These are phyloP conservation scores for Anaeramoeba ignava DNA, from an alignment of 78 protist species.

Conservation along the genomic window DNA sequence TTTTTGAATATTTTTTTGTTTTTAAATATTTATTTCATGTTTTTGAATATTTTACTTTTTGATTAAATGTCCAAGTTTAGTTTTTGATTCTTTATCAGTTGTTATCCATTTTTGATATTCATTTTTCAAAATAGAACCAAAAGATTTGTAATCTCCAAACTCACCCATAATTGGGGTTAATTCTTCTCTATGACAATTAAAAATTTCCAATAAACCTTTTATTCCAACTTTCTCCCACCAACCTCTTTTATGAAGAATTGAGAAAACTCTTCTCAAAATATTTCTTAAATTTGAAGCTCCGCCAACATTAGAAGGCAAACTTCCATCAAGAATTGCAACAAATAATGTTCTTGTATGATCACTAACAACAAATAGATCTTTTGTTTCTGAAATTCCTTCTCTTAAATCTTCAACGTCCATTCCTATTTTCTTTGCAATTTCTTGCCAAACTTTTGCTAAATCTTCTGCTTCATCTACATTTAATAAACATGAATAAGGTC, in stretches of 20 bases:
- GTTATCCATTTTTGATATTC: conserved; percentile 5
- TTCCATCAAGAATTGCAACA: conserved; percentile 24
- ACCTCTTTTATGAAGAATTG: neutral
- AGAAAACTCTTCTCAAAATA: conserved; percentile 20
- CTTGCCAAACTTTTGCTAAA: conserved; percentile 4
- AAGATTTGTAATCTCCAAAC: neutral
- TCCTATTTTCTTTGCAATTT: neutral
- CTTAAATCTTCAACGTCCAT: neutral
- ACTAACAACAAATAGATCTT: conserved; percentile 13
- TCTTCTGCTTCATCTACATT: conserved; percentile 31
- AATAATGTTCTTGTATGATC: conserved; percentile 29
- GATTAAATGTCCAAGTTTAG: no score
- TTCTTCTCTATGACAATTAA: neutral
- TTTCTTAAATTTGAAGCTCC: conserved; percentile 23
- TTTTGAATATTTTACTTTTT: no score
- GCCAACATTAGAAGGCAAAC: conserved; percentile 23
- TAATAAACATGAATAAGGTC: conserved; percentile 14
- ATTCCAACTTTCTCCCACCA: conserved; percentile 26
- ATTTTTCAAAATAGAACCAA: neutral
- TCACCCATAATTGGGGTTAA: neutral
- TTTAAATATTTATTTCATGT: neutral
- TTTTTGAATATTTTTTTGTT: neutral
- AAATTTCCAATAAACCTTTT: conserved; percentile 9
- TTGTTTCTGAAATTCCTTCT: neutral
- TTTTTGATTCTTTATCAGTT: conserved; percentile 6